A percentile compares a stretch with the other conserved stretches of the same genome.
These are phyloP conservation scores for Pyropia yezoensis DNA, from an alignment of 23 red algal genomes.

Conservation along the genomic window DNA sequence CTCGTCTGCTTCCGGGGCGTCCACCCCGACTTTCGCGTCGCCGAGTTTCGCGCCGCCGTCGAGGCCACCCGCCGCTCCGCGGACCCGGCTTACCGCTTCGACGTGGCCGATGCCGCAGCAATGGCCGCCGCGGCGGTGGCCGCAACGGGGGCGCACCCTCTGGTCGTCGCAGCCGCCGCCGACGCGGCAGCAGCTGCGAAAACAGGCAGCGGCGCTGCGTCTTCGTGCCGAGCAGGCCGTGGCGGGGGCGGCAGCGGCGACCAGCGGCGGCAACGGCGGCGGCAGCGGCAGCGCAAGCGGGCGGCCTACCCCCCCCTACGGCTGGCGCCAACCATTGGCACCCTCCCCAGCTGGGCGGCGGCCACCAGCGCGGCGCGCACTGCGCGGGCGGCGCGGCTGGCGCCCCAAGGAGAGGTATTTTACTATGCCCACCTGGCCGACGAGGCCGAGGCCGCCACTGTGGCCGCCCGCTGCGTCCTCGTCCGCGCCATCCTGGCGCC, in stretches of 20 bases:
- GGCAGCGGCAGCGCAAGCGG: neutral
- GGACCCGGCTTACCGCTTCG: neutral
- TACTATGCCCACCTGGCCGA: conserved; percentile 33
- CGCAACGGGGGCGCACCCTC: neutral
- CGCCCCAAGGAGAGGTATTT: conserved; percentile 71
- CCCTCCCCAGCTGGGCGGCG: conserved; percentile 9
- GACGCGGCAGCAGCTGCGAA: too few relatives aligned
- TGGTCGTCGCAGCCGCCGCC: too few relatives aligned
- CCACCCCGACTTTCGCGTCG: conserved; percentile 54
- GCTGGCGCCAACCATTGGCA: neutral
- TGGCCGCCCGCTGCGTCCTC: conserved; percentile 44
- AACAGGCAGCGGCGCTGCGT: too few relatives aligned
- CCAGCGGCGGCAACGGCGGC: neutral
- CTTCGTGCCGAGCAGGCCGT: too few relatives aligned
- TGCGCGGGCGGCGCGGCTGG: conserved; percentile 18
- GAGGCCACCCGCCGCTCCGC: neutral
- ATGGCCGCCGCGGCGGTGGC: neutral
- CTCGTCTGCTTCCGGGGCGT: conserved; percentile 69
- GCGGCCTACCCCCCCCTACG: neutral
- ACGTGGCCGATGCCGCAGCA: neutral
- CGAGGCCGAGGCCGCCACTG: conserved; percentile 30
- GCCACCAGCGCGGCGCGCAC: neutral
- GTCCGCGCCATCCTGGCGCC: conserved; percentile 58
- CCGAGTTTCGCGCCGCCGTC: conserved; percentile 61
- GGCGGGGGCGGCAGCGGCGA: too few relatives aligned